Conservation (phyloP, 2,329 filamentous ascomycete species). For the Trichoderma simmonsii region DNA sequence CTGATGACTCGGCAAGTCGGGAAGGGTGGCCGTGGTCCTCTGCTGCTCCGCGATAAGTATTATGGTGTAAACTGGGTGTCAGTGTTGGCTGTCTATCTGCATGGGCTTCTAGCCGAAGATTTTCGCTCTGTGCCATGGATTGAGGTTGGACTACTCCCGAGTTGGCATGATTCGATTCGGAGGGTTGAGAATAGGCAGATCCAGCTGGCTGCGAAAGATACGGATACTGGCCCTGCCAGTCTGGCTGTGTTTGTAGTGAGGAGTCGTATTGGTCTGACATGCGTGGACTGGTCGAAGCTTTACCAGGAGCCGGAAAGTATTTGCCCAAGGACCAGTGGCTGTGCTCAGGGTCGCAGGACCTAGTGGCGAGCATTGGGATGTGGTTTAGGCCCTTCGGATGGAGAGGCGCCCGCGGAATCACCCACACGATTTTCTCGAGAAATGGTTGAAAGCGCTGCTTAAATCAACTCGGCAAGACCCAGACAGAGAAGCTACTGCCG, state of each 20-base stretch:
- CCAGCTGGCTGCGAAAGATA: constrained; percentile 46
- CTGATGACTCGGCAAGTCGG: constrained; percentile 13
- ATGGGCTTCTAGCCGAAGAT: constrained; percentile 59
- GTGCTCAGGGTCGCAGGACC: constrained; percentile 52
- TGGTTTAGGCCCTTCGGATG: background rate
- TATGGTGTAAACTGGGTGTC: constrained; percentile 35
- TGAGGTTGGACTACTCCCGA: constrained; percentile 21
- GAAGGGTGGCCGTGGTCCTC: constrained; percentile 39
- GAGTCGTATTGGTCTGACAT: constrained; percentile 57
- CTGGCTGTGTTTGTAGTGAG: constrained; percentile 51
- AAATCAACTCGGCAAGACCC: constrained; percentile 11
- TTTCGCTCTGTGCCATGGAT: constrained; percentile 36
- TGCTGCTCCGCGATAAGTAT: constrained; percentile 41
- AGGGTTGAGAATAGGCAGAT: constrained; percentile 44
- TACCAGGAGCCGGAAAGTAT: constrained; percentile 46
- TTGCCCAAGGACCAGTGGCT: constrained; percentile 55
- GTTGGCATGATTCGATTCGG: constrained; percentile 39
- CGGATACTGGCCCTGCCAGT: constrained; percentile 56
- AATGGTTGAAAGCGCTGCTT: background rate
- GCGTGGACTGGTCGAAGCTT: constrained; percentile 46
- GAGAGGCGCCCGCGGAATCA: constrained; percentile 2
- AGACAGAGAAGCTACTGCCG: background rate
- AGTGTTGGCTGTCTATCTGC: constrained; percentile 53
- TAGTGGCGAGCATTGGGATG: constrained; percentile 55
- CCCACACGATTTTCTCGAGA: constrained; percentile 1